Conservation (phyloP, 768 basidiomycete species). For the Ramaria rubella region DNA sequence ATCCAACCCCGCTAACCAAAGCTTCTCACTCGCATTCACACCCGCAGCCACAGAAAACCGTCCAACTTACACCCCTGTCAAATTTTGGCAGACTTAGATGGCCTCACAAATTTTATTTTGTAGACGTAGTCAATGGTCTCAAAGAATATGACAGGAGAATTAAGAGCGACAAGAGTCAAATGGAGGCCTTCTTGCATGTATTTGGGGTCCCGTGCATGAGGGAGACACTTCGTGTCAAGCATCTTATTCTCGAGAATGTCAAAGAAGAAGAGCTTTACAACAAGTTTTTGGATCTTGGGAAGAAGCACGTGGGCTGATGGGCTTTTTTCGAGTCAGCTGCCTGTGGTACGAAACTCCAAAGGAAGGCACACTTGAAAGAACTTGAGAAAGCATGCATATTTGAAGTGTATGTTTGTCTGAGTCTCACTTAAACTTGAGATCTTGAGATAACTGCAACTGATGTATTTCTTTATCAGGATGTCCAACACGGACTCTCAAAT, state of each 20-base stretch:
- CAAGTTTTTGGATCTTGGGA: not conserved
- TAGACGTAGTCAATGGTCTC: not conserved
- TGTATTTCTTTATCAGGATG: too few species aligned
- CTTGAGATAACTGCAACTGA: too few species aligned
- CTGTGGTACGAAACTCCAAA: not conserved
- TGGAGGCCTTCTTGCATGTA: not conserved
- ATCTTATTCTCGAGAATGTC: not conserved
- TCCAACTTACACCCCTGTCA: too few species aligned
- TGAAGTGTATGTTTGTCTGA: too few species aligned
- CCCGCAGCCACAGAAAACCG: too few species aligned
- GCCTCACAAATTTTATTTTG: not conserved
- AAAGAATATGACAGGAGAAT: not conserved
- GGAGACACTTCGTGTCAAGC: not conserved
- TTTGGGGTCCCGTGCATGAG: not conserved
- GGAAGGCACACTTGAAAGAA: not conserved
- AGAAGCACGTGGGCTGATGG: not conserved
- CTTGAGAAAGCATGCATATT: too few species aligned
- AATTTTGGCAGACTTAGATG: not conserved
- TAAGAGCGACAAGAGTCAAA: not conserved
- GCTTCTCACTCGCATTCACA: too few species aligned
- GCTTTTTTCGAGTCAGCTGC: not conserved
- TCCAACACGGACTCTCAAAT: too few species aligned
- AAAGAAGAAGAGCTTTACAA: not conserved
- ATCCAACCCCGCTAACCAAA: too few species aligned
- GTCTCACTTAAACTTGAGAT: too few species aligned